Evolutionary conservation across 148 eudicot species (phyloP).

Genomic region (Fallopia convolvulus): DNA sequence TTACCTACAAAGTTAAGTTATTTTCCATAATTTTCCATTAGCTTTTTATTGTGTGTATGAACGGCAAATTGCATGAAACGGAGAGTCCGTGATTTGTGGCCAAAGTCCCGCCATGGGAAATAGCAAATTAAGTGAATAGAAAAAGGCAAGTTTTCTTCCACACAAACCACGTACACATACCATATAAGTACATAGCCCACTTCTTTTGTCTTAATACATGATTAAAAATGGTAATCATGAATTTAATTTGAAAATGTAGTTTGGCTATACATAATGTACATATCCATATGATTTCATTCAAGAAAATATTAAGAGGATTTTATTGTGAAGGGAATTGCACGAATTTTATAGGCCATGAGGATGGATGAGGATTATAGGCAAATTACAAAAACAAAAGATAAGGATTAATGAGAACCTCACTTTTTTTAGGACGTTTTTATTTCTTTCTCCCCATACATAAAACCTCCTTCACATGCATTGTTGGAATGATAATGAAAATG

Average conservation of each 20-base stretch:
- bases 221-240: too few species aligned
- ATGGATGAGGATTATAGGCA: neutral
- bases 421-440: neutral
- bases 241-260: too few species aligned
- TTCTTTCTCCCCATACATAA: neutral
- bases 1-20: too few species aligned
- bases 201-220: too few species aligned
- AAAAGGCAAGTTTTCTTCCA: neutral
- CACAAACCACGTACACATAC: neutral
- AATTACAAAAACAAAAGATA: neutral
- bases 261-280: too few species aligned
- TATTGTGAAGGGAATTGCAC: too few species aligned
- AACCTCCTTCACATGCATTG: slow-evolving; percentile 5
- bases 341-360: too few species aligned
- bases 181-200: neutral
- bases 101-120: neutral
- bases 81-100: slow-evolving; percentile 9
- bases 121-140: neutral
- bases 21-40: too few species aligned
- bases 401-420: neutral
- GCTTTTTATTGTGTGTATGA: too few species aligned
- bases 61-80: neutral
- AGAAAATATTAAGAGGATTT: too few species aligned
- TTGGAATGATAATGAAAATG: neutral
- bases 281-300: too few species aligned